phyloP scores from a whole-genome alignment of 306 rosid genomes.

The Prunus mume region DNA sequence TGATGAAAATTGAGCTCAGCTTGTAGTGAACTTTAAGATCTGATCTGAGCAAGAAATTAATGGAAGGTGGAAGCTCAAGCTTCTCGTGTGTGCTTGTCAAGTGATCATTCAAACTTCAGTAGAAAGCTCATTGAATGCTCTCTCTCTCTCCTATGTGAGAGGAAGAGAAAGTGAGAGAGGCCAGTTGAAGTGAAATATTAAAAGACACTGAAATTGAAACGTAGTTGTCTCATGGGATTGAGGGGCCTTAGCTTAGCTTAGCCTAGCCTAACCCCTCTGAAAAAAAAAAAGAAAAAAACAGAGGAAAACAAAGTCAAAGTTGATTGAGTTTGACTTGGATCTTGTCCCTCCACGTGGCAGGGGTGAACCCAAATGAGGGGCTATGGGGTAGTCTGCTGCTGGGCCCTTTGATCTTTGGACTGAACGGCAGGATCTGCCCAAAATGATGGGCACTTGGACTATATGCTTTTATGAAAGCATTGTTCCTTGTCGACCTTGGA shows the following conservation, averaged over 20 bases:
- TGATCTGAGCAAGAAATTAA: constrained; percentile 32
- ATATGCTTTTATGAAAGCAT: constrained; percentile 28
- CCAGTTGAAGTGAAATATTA: neutral
- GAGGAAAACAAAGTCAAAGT: constrained; percentile 8
- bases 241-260: neutral
- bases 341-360: constrained; percentile 35
- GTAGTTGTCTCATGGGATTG: constrained; percentile 25
- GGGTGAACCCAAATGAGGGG: neutral
- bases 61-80: constrained; percentile 31
- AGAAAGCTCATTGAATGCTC: constrained; percentile 50
- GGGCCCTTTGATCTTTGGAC: constrained; percentile 36
- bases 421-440: constrained; percentile 36
- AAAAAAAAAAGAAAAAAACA: neutral
- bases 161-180: constrained; percentile 14
- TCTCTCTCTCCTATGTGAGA: constrained; percentile 15
- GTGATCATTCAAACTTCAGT: constrained; percentile 42
- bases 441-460: constrained; percentile 24
- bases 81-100: constrained; percentile 46
- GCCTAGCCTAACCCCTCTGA: too few relatives aligned
- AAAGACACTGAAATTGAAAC: constrained; percentile 34
- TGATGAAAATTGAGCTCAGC: neutral
- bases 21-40: constrained; percentile 21
- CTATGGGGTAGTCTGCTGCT: constrained; percentile 7
- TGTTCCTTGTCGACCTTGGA: neutral
- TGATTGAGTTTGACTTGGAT: constrained; percentile 19